Evolutionary conservation across 352 stramenopile species (phyloP), one percentile per base, ranked within the genome.

Genomic region (Phytopythium mirpurense): DNA sequence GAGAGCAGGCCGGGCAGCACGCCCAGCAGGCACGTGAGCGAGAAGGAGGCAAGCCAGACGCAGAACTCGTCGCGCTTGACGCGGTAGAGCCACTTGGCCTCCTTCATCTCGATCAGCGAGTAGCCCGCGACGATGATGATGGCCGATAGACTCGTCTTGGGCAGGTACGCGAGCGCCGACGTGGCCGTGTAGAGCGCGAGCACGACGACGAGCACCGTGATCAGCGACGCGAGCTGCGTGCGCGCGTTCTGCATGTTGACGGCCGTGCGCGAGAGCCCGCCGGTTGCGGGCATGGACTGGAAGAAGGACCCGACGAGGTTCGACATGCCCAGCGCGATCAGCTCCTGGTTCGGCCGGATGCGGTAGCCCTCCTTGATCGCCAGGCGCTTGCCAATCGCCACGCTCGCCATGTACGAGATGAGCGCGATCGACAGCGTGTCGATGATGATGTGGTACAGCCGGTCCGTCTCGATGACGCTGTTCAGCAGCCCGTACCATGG

Each of bases 101-200:
- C 88, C 18, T 68, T 65, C 56, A 82, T 89, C 51, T 96, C 88
- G 29, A 98, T 74, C 44, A 98, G 62, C 54, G 80, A 87, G 32
- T 95, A 68, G 31, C 96, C 87, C 1, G 83, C 83, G 16, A 93
- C 88, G 60, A 98, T 90, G 38, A 98, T 93, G 55, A 97, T 95
- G 4, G 82, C 69, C 12, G 82, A 75, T 6, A 96, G 61, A 56
- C 74, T 92, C n/a, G 76, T 67, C 57, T 91, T 93, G 24, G 90
- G 88, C 34, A 98, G 57, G 32, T 88, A 86, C 55, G 86, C 79
- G 48, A 97, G 88, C 18, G 83, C 60, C 1, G 71, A 65, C 9
- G 90, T 97, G 44, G 95, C 71, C 6, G 86, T 88, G 49, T 96
- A 70, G 7, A 98, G 52, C 19, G 81, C 78, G 5, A 97, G 40